Evolutionary conservation across 306 rosid genomes (phyloP).

Genomic region (Luffa acutangula): DNA sequence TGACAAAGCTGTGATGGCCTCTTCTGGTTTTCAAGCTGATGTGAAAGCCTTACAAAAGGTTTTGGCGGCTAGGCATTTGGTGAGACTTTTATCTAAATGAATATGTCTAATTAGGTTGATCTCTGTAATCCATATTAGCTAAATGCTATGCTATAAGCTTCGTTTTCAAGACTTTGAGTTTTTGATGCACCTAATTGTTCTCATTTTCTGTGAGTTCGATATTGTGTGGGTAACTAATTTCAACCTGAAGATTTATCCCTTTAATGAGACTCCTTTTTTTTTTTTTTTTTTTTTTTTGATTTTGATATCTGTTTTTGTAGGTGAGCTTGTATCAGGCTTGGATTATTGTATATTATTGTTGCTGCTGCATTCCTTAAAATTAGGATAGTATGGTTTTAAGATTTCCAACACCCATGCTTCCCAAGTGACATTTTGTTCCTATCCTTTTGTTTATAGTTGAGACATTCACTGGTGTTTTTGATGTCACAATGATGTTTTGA

Average conservation of each 20-base stretch:
- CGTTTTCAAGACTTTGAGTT: not conserved
- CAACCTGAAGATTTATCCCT: not conserved
- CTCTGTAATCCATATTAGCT: not conserved
- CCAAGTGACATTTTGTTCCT: not conserved
- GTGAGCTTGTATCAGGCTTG: not conserved
- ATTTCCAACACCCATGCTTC: not conserved
- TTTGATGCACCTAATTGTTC: not conserved
- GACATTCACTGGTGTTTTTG: not conserved
- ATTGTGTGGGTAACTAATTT: not conserved
- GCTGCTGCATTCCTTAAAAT: not conserved
- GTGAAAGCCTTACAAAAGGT: slow-evolving; percentile 87
- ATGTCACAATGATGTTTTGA: not conserved
- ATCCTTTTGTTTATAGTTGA: not conserved
- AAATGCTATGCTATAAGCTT: not conserved
- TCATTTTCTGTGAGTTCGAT: not conserved
- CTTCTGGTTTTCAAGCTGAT: slow-evolving; percentile 99
- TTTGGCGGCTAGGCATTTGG: slow-evolving; percentile 77
- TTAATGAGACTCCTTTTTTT: not conserved
- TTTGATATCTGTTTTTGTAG: not conserved
- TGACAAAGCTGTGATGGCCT: slow-evolving; percentile 66
- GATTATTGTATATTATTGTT: not conserved
- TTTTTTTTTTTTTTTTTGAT: not conserved
- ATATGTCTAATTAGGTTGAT: not conserved
- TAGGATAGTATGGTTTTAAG: not conserved
- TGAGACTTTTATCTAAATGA: slow-evolving; percentile 22